Conservation (phyloP, 768 basidiomycete species). For the Boletus barrowsii region DNA sequence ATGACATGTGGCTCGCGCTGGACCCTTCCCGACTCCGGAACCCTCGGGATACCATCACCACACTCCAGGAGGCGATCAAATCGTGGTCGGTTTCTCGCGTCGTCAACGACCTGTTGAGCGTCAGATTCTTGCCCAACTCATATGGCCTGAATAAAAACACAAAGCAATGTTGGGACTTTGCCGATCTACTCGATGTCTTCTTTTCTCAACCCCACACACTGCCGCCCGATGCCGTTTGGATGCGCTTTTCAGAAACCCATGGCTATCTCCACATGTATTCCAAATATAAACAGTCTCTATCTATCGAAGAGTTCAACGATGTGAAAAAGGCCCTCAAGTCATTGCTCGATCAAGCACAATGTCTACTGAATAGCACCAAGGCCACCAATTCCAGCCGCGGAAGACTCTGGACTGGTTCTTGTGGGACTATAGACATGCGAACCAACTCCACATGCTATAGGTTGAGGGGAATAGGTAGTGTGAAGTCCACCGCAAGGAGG, state of each 20-base stretch:
- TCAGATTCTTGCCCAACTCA: constrained; percentile 7
- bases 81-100: constrained; percentile 5
- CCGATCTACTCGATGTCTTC: background rate
- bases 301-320: background rate
- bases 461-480: background rate
- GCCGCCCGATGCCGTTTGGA: background rate
- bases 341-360: background rate
- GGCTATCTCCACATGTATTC: constrained; percentile 4
- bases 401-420: background rate
- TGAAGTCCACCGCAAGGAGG: background rate
- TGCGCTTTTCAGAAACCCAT: background rate
- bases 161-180: constrained; percentile 1
- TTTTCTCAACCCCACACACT: background rate
- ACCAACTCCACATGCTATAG: constrained; percentile 5
- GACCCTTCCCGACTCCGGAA: background rate
- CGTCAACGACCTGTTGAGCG: background rate
- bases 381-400: background rate
- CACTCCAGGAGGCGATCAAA: background rate
- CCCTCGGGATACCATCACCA: background rate
- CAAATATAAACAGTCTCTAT: background rate
- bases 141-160: constrained; percentile 1
- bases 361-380: constrained; percentile 1
- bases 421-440: background rate
- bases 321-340: background rate
- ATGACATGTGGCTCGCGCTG: constrained; percentile 1